A percentile compares a stretch with the other conserved stretches of the same genome.
Evolutionary conservation across 2,329 filamentous ascomycete genomes (phyloP).

Genomic region (Colletotrichum endophyticum): DNA sequence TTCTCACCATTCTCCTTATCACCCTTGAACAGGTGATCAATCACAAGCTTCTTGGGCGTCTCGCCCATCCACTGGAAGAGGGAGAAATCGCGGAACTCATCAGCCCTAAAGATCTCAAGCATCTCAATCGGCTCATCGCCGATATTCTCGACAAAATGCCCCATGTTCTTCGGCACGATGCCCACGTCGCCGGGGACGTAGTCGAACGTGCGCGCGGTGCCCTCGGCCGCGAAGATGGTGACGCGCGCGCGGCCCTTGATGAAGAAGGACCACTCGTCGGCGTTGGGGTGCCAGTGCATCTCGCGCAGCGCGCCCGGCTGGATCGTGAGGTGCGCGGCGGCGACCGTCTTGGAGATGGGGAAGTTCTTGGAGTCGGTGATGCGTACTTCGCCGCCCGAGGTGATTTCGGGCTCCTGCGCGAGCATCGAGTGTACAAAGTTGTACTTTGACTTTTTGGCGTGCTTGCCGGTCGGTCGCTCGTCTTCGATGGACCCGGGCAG

Average conservation of each 20-base stretch:
- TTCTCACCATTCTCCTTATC: constrained; percentile 65
- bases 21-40: constrained; percentile 69
- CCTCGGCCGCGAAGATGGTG: constrained; percentile 75
- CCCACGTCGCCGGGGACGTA: constrained; percentile 78
- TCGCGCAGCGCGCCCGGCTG: constrained; percentile 75
- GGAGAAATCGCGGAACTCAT: constrained; percentile 75
- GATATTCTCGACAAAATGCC: constrained; percentile 83
- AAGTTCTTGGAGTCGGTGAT: constrained; percentile 81
- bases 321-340: constrained; percentile 74
- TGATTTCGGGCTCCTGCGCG: constrained; percentile 68
- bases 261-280: constrained; percentile 85
- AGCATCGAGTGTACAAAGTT: constrained; percentile 77
- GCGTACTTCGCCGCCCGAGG: constrained; percentile 72
- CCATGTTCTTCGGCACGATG: constrained; percentile 78
- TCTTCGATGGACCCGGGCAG: constrained; percentile 68
- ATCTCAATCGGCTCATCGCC: constrained; percentile 78
- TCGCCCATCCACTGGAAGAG: constrained; percentile 79
- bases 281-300: constrained; percentile 84
- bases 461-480: constrained; percentile 65
- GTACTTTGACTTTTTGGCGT: constrained; percentile 69
- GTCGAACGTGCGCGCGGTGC: constrained; percentile 76
- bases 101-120: constrained; percentile 75
- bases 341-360: constrained; percentile 73
- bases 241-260: constrained; percentile 73
- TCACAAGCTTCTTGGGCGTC: constrained; percentile 69